These are phyloP conservation scores for Stagonosporopsis cucurbitacearum DNA, from an alignment of 2,329 filamentous ascomycete species.

Conservation along the genomic window DNA sequence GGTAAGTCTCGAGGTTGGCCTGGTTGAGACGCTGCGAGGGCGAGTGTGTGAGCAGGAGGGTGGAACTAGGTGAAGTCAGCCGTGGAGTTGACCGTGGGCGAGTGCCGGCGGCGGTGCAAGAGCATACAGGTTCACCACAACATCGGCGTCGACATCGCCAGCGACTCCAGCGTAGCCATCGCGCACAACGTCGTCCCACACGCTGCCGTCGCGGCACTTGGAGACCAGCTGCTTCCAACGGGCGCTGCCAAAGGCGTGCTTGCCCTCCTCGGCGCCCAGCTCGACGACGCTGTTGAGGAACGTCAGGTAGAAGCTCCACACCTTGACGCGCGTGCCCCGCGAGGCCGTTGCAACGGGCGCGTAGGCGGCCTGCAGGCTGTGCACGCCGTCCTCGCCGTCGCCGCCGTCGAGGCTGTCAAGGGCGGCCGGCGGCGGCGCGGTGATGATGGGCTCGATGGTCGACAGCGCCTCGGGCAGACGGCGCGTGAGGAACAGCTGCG, in stretches of 20 bases:
- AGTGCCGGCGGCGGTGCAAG: slow-evolving; percentile 51
- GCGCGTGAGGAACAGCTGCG: slow-evolving; percentile 92
- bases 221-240: slow-evolving; percentile 83
- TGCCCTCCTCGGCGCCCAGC: slow-evolving; percentile 87
- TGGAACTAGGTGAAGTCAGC: slow-evolving; percentile 72
- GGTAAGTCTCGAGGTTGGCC: slow-evolving; percentile 83
- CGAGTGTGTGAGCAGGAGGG: slow-evolving; percentile 88
- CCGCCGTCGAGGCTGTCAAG: too few species aligned
- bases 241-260: slow-evolving; percentile 81
- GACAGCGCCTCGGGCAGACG: slow-evolving; percentile 88
- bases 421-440: slow-evolving; percentile 52
- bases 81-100: slow-evolving; percentile 2
- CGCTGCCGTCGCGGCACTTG: slow-evolving; percentile 83
- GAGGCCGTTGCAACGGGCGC: slow-evolving; percentile 82
- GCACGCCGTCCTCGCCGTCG: slow-evolving; percentile 23
- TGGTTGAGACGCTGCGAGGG: slow-evolving; percentile 84
- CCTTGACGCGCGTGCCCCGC: slow-evolving; percentile 84
- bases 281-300: slow-evolving; percentile 91
- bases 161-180: slow-evolving; percentile 88
- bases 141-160: slow-evolving; percentile 90
- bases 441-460: slow-evolving; percentile 82
- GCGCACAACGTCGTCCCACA: slow-evolving; percentile 94
- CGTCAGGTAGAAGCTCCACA: slow-evolving; percentile 96
- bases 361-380: slow-evolving; percentile 37
- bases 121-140: slow-evolving; percentile 90